These are phyloP conservation scores for Malus orientalis DNA, from an alignment of 306 rosid species.

Conservation along the genomic window DNA sequence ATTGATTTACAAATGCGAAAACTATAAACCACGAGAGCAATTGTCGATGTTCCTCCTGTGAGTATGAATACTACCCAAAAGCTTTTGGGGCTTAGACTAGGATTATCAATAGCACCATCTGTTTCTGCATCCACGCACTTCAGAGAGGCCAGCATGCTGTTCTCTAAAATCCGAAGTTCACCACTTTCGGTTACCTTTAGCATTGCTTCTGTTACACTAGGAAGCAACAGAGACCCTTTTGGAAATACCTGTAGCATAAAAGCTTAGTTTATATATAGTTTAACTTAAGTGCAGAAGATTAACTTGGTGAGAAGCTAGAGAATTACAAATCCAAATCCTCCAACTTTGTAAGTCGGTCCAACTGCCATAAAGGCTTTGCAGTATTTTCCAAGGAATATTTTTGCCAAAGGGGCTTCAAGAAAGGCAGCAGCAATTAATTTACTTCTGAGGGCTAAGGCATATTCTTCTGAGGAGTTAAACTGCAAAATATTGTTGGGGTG, in stretches of 20 bases:
- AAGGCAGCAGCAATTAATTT: slow-evolving; percentile 37
- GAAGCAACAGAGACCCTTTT: slow-evolving; percentile 27
- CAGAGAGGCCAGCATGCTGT: slow-evolving; percentile 29
- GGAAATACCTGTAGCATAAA: slow-evolving; percentile 30
- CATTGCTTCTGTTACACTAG: slow-evolving; percentile 22
- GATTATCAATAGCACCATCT: background rate
- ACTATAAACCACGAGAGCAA: slow-evolving; percentile 26
- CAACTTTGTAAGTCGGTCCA: slow-evolving; percentile 33
- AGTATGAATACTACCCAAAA: slow-evolving; percentile 28
- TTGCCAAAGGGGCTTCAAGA: slow-evolving; percentile 31
- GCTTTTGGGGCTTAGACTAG: slow-evolving; percentile 34
- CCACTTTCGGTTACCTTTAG: slow-evolving; percentile 27
- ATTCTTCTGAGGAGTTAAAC: slow-evolving; percentile 13
- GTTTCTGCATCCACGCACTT: slow-evolving; percentile 13
- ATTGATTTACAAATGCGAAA: background rate
- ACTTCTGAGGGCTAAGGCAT: slow-evolving; percentile 32
- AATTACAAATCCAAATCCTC: slow-evolving; percentile 33
- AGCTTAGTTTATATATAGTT: background rate
- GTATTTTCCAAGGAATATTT: slow-evolving; percentile 35
- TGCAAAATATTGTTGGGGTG: slow-evolving; percentile 8
- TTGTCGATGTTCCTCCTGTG: slow-evolving; percentile 37
- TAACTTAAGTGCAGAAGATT: background rate
- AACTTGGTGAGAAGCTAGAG: background rate
- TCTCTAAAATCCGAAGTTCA: slow-evolving; percentile 17
- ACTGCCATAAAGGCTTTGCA: slow-evolving; percentile 29